Evolutionary conservation across 495 filamentous ascomycete species (phyloP).

Genomic region (Tuber magnatum): DNA sequence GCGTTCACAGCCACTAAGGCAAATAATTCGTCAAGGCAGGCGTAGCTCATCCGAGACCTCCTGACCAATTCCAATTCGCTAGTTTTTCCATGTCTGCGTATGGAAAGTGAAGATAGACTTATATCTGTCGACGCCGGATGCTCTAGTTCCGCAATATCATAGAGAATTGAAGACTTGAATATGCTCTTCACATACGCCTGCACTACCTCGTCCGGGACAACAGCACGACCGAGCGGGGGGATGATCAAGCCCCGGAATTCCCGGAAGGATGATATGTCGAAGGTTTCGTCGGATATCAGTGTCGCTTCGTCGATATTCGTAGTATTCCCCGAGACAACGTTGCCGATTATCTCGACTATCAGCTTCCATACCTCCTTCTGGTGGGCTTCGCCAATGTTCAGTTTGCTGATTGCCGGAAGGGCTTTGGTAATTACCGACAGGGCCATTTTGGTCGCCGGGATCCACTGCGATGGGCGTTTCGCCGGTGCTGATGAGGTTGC

Average conservation of each 20-base stretch:
- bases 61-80: constrained; percentile 32
- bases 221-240: constrained; percentile 59
- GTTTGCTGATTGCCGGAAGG: constrained; percentile 55
- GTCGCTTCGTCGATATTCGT: constrained; percentile 44
- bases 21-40: constrained; percentile 74
- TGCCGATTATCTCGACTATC: constrained; percentile 54
- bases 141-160: constrained; percentile 23
- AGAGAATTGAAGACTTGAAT: constrained; percentile 66
- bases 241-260: constrained; percentile 64
- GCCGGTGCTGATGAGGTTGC: constrained; percentile 41
- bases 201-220: constrained; percentile 59
- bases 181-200: constrained; percentile 66
- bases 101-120: constrained; percentile 19
- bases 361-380: constrained; percentile 53
- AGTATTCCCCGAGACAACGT: constrained; percentile 53
- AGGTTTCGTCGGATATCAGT: constrained; percentile 58
- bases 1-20: constrained; percentile 55
- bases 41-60: constrained; percentile 65
- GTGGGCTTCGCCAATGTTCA: constrained; percentile 48
- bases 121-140: constrained; percentile 12
- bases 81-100: constrained; percentile 27
- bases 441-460: constrained; percentile 61
- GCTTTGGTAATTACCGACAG: constrained; percentile 62
- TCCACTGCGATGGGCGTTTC: constrained; percentile 62
- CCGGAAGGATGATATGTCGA: constrained; percentile 70